Evolutionary conservation across 2,329 filamentous ascomycete species (phyloP).

Genomic region (Colletotrichum horii): DNA sequence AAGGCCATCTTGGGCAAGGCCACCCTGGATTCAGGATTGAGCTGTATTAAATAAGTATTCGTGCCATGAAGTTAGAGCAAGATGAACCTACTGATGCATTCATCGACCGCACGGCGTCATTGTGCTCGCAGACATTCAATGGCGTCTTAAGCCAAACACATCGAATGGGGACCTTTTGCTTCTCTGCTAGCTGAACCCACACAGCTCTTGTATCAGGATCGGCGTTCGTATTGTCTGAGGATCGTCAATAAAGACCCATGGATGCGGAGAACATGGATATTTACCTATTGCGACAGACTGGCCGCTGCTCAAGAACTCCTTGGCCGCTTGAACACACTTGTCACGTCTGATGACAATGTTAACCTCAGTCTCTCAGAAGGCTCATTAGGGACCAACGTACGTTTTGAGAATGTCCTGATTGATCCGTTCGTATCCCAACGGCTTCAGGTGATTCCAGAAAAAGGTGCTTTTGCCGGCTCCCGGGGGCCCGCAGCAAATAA

Average conservation of each 20-base stretch:
- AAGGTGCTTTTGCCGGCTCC: constrained; percentile 93
- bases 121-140: constrained; percentile 77
- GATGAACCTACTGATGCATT: constrained; percentile 45
- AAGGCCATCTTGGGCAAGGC: constrained; percentile 83
- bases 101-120: constrained; percentile 81
- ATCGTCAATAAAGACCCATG: neutral
- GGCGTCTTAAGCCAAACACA: constrained; percentile 85
- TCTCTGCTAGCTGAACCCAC: constrained; percentile 78
- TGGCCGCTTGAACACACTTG: constrained; percentile 75
- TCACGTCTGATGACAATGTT: constrained; percentile 45
- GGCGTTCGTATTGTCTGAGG: constrained; percentile 91
- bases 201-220: constrained; percentile 76
- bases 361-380: neutral
- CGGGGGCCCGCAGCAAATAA: constrained; percentile 88
- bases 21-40: constrained; percentile 83
- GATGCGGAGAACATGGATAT: constrained; percentile 31
- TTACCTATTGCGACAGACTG: constrained; percentile 79
- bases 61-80: neutral
- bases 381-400: constrained; percentile 20
- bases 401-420: constrained; percentile 91
- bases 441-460: constrained; percentile 79
- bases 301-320: constrained; percentile 66
- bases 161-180: constrained; percentile 75
- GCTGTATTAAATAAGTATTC: constrained; percentile 37
- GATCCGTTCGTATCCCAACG: constrained; percentile 80